Evolutionary conservation across 805 yeast genomes (phyloP), one percentile per base, ranked within the genome.

Genomic region (Nakazawaea pomicola): DNA sequence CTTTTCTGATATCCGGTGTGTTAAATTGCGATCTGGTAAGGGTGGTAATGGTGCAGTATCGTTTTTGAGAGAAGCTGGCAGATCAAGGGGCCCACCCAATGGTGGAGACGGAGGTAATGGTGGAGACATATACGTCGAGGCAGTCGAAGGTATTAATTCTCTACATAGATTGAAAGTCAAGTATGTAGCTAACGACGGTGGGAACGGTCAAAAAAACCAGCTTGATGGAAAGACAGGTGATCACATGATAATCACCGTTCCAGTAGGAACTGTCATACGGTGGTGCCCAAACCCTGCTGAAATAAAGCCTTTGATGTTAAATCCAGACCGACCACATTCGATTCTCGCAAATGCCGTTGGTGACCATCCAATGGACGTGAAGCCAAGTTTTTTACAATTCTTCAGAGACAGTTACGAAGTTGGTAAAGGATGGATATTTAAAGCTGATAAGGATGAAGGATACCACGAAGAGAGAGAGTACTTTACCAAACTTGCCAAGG

Each of bases 91-190:
- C 0, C 98, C 99, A 0, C 95, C 99, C 0, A 95, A 90, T 60
- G 99, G 99, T n/a, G 99, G 99, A 8, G 97, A 93, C 62, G 99
- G 99, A 23, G 99, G 98, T 4, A 65, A 70, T 46, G 99, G 99
- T 17, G 99, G 99, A 2, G 72, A 81, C 40, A 73, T 93, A 2
- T 91, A 83, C 56, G 76, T 93, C 2, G 86, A 82, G 55, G 96
- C 95, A 3, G 79, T 81, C 1, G 76, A 76, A 37, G 85, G 84
- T 17, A 52, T 85, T 32, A 74, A 79, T 28, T 81, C 93, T 4
- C 60, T 93, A 44, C 88, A 87, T 51, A 78, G 78, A 45, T 53
- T 91, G 21, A 74, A 74, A 46, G 73, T 82, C 28, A 72, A 72
- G 12, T 88, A 89, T 59, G 65, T 66, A 14, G 96, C 97, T 0